phyloP scores from a whole-genome alignment of 2,329 filamentous ascomycete species.

The Fusarium heterosporum region DNA sequence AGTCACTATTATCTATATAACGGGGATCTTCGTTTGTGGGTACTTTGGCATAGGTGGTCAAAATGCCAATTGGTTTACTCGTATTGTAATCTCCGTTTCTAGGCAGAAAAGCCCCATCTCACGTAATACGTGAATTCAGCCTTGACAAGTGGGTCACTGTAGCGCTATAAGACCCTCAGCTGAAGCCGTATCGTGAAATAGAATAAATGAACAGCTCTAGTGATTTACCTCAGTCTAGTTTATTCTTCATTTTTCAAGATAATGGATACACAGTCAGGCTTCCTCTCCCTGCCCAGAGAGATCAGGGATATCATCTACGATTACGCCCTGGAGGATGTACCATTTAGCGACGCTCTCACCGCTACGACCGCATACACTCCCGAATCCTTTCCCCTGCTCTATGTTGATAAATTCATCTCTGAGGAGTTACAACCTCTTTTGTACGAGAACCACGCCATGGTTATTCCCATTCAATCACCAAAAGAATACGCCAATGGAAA shows the following conservation, averaged over 20 bases:
- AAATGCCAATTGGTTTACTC: not conserved
- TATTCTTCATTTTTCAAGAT: not conserved
- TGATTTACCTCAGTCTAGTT: too few species aligned
- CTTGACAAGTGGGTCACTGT: not conserved
- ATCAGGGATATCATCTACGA: not conserved
- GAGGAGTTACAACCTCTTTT: not conserved
- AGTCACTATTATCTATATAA: too few species aligned
- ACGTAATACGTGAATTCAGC: not conserved
- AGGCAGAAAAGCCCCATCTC: not conserved
- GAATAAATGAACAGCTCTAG: not conserved
- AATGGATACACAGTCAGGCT: not conserved
- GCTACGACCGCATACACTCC: not conserved
- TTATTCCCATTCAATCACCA: not conserved
- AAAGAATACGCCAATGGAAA: not conserved
- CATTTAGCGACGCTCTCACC: not conserved
- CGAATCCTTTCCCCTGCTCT: not conserved
- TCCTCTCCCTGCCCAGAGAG: not conserved
- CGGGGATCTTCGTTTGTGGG: too few species aligned
- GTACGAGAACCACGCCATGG: not conserved
- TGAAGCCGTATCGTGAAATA: not conserved
- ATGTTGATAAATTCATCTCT: not conserved
- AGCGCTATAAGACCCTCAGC: not conserved
- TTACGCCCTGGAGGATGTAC: not conserved
- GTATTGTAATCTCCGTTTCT: not conserved
- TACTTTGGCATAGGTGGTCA: too few species aligned